phyloP scores from a whole-genome alignment of 106 monocot genomes.

The Platanthera guangdongensis region DNA sequence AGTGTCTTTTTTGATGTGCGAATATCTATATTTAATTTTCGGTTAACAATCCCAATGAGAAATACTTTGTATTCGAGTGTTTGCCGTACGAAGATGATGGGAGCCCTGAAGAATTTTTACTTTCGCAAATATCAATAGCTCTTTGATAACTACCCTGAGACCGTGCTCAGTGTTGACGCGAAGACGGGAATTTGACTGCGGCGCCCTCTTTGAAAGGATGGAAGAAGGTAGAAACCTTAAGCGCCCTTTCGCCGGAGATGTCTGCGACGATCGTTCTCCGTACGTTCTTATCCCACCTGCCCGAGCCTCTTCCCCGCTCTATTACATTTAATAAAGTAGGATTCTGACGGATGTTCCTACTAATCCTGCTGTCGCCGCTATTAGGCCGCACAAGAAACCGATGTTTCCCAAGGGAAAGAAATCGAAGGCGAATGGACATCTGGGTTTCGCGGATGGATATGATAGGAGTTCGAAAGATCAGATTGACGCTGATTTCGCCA shows the following conservation, averaged over 20 bases:
- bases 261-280: background rate
- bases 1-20: no score
- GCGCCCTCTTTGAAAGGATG: background rate
- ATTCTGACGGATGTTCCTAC: background rate
- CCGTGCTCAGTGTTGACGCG: no score
- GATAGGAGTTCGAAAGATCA: slow-evolving; percentile 12
- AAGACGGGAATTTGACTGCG: background rate
- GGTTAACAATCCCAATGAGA: no score
- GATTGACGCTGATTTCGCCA: slow-evolving; percentile 45
- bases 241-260: slow-evolving; percentile 9
- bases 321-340: background rate
- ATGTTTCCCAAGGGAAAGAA: slow-evolving; percentile 96
- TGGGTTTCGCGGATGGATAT: background rate
- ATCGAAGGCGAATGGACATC: slow-evolving; percentile 21
- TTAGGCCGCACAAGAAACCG: slow-evolving; percentile 51
- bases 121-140: no score
- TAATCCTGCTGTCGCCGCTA: background rate
- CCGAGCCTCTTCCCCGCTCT: background rate
- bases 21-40: no score
- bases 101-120: no score
- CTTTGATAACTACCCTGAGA: no score
- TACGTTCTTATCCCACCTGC: background rate
- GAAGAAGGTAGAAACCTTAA: slow-evolving; percentile 1
- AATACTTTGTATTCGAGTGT: no score
- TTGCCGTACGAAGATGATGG: no score